Percentiles rank a stretch among this genome's conserved stretches.
phyloP scores from a whole-genome alignment of 169 alveolate genomes.

The Plasmodium gaboni region DNA sequence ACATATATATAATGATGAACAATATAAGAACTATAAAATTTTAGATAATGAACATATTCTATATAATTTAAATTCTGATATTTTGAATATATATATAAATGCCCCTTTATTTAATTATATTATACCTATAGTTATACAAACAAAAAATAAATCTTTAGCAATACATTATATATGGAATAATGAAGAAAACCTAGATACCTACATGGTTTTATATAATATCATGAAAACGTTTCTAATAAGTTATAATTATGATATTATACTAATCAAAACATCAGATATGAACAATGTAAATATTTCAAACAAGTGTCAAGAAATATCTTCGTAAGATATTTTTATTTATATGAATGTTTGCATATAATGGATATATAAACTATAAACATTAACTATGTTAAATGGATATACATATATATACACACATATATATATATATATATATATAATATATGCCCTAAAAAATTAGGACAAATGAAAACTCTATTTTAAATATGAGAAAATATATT shows the following conservation, averaged over 20 bases:
- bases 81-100: constrained; percentile 28
- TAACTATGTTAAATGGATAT: too few species aligned
- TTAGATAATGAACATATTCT: constrained; percentile 12
- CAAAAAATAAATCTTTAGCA: constrained; percentile 29
- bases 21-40: constrained; percentile 12
- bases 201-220: constrained; percentile 13
- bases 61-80: constrained; percentile 16
- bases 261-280: constrained; percentile 15
- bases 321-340: too few species aligned
- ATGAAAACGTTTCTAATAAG: constrained; percentile 46
- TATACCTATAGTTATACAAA: constrained; percentile 63
- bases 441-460: too few species aligned
- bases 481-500: too few species aligned
- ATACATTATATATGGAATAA: constrained; percentile 20
- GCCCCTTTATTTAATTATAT: constrained; percentile 62
- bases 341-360: too few species aligned
- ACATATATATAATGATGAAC: constrained; percentile 2
- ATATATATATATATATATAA: too few species aligned
- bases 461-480: too few species aligned
- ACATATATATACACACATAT: too few species aligned
- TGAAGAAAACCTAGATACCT: constrained; percentile 40
- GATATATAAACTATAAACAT: too few species aligned
- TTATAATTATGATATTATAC: constrained; percentile 57
- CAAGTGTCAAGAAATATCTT: too few species aligned
- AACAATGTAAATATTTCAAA: too few species aligned